Evolutionary conservation across 805 yeast genomes (phyloP), one percentile per base, ranked within the genome.

Genomic region (Tetrapisispora fleetii): DNA sequence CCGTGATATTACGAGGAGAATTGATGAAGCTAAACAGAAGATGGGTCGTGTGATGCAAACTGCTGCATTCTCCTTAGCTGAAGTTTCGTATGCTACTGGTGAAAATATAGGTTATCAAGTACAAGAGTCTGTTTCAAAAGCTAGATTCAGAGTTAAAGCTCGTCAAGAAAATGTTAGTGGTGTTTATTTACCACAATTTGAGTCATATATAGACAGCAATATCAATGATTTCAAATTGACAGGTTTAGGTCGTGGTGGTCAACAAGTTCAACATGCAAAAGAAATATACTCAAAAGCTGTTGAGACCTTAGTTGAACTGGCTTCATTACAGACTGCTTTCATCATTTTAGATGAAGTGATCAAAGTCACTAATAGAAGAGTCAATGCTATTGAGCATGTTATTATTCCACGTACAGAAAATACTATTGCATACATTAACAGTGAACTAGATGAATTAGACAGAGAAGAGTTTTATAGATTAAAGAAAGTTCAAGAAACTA

Each of bases 31-130:
- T 40, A 91, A 91, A 71, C 79, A 91, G 58, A 93, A 91, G 73
- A 91, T 93, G 98, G 99, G 98, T 45, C 77, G 91, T 55, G 96
- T 91, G 40, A 91, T 91, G 98, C 98, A 93, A 66, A 85, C 95
- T 0, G 99, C 99, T 1, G 95, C 98, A 1, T 91, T 91, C 67
- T 90, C 98, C 8, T 76, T 91, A 58, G 98, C 98, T 2, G 99
- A 91, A 67, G 98, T 91, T 43, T 83, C 93, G 42, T 93, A 93
- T 63, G 99, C 99, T 24, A 91, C 97, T 2, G 98, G 98, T 50
- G 96, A 89, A 61, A 88, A 88, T 69, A 88, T 91, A 57, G 87
- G 89, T 22, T 91, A 88, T 67, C 97, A 93, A 68, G 96, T 93
- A 37, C 96, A 88, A 69, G 98, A 91, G 69, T 80, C 89, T 45